A percentile compares a stretch with the other conserved stretches of the same genome.
Conservation (phyloP, 306 rosid genomes). For the Lagenaria siceraria region DNA sequence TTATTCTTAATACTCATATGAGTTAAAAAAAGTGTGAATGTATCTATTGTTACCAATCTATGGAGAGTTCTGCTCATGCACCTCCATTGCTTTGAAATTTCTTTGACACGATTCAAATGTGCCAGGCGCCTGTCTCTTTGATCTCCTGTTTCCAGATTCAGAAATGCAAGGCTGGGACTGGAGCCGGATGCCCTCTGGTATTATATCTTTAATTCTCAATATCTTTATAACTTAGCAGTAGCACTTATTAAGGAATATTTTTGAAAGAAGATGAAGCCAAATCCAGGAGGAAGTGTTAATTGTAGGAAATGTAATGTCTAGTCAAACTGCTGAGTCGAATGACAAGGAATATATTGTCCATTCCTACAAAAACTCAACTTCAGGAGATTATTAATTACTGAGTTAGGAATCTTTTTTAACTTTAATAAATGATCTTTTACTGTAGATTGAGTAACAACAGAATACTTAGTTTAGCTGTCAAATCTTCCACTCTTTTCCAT, state of each 20-base stretch:
- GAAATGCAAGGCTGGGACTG: conserved; percentile 6
- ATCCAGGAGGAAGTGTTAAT: neutral
- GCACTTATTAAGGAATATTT: neutral
- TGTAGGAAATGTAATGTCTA: neutral
- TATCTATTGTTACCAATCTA: neutral
- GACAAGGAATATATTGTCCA: neutral
- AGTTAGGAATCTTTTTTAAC: neutral
- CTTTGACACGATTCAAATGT: neutral
- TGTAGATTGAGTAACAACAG: neutral
- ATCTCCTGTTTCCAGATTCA: conserved; percentile 7
- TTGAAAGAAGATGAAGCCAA: neutral
- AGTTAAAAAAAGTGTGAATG: neutral
- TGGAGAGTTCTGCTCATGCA: neutral
- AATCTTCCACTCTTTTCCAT: neutral
- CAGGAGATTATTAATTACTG: neutral
- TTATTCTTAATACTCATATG: neutral
- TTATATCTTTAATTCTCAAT: neutral
- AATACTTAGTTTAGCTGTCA: neutral
- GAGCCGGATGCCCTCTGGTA: conserved; percentile 1
- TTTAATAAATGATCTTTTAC: neutral
- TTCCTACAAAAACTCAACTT: neutral
- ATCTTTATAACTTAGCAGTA: neutral
- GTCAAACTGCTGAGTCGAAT: neutral
- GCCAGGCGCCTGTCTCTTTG: conserved; percentile 1
- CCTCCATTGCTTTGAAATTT: neutral